Base-by-base conservation (phyloP, 441 rosid genomes). In the Euphorbia celastroides region DNA sequence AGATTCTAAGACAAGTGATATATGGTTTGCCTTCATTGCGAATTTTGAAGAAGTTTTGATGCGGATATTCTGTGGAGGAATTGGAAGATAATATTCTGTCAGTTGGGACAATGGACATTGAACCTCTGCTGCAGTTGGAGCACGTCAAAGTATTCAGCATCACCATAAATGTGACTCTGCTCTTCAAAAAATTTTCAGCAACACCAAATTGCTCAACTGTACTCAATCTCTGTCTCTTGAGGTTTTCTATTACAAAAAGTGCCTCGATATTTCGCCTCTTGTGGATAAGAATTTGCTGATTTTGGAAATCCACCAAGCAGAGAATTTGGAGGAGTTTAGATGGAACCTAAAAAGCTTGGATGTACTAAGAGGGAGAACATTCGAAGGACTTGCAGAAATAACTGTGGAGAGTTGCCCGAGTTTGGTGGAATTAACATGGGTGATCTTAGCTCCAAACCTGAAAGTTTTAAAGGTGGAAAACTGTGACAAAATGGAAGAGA, bases 81-180 rank as follows among this genome's bases (percentile, higher is more conserved):
- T 10, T 3, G 16, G 26, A 64, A 61, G 70, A 64, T 25, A 66
- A 54, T 54, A 16, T 70, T 30, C 32, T 66, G 1, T 28, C 62
- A 41, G 32, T 17, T 2, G 54, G 31, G 3, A 56, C 10, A 22
- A 44, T 22, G 6, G 5, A 51, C 69, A 50, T 62, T 5, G 58
- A 70, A 34, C 82, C 76, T 19, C 4, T 81, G 46, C 67, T 60
- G 46, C 0, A 31, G 9, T 56, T 81, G 70, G 6, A 67, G 13
- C 1, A 70, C 30, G n/a, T 83, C 38, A 57, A 62, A 42, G n/a
- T 27, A 19, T 26, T 83, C 22, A 32, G 42, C 20, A 2, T 42
- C n/a, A 5, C 3, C 0, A 2, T 78, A 20, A 0, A 42, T 4
- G 66, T 19, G 56, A 34, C 5, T 27, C 58, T 31, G 70, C 70